Percentiles rank a stretch among this genome's conserved stretches.
Evolutionary conservation across 2,329 filamentous ascomycete genomes (phyloP).

Genomic region (Clonostachys chloroleuca): DNA sequence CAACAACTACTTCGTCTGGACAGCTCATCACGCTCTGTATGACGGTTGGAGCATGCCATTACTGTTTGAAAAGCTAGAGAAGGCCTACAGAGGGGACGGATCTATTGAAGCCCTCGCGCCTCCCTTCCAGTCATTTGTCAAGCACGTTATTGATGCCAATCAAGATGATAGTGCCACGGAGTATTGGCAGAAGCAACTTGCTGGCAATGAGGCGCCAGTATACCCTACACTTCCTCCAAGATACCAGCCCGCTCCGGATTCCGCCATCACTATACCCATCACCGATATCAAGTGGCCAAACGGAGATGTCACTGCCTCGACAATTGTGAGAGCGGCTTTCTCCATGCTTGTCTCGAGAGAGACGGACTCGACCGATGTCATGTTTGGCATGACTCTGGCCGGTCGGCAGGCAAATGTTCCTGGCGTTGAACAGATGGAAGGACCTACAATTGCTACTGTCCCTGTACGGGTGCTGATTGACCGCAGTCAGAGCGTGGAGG

Average conservation of each 20-base stretch:
- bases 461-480: conserved; percentile 12
- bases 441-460: conserved; percentile 4
- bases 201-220: not conserved
- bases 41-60: not conserved
- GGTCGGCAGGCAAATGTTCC: conserved; percentile 2
- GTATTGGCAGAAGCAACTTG: conserved; percentile 28
- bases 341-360: not conserved
- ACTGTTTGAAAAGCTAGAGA: not conserved
- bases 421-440: conserved; percentile 1
- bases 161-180: no score
- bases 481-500: conserved; percentile 14
- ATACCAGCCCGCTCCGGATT: no score
- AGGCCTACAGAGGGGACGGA: conserved; percentile 4
- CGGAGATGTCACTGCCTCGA: conserved; percentile 9
- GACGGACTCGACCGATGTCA: conserved; percentile 2
- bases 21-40: conserved; percentile 8
- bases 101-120: no score
- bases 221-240: conserved; percentile 4
- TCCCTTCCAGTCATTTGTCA: no score
- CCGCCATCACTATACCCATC: no score
- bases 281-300: no score
- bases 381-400: conserved; percentile 3
- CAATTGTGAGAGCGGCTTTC: conserved; percentile 10
- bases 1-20: conserved; percentile 11
- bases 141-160: no score